A percentile compares a stretch with the other conserved stretches of the same genome.
These are phyloP conservation scores for Erysimum cheiri DNA, from an alignment of 441 rosid genomes.

Conservation along the genomic window DNA sequence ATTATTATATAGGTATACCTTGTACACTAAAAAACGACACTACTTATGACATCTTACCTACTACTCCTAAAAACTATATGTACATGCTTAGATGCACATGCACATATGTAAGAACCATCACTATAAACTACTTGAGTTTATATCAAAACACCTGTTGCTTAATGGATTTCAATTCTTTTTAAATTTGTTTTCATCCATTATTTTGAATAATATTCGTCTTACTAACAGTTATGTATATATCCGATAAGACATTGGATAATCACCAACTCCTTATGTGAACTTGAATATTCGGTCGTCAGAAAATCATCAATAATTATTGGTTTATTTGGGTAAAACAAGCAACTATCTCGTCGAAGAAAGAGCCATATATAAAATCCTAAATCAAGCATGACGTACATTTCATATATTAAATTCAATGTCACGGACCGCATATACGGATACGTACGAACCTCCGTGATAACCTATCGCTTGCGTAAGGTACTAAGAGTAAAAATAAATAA, in stretches of 20 bases:
- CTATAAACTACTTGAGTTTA: background rate
- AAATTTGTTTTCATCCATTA: slow-evolving; percentile 19
- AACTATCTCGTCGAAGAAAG: slow-evolving; percentile 24
- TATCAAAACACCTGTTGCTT: slow-evolving; percentile 14
- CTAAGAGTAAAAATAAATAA: background rate
- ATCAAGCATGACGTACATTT: slow-evolving; percentile 18
- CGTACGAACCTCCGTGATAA: slow-evolving; percentile 42
- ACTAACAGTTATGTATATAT: slow-evolving; percentile 2
- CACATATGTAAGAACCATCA: slow-evolving; percentile 10
- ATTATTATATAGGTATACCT: slow-evolving; percentile 19
- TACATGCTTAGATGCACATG: slow-evolving; percentile 25
- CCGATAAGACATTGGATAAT: slow-evolving; percentile 27
- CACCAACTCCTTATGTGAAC: slow-evolving; percentile 18
- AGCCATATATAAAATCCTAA: background rate
- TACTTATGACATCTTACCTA: slow-evolving; percentile 37
- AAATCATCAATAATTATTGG: slow-evolving; percentile 10
- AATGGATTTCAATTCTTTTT: too few relatives aligned
- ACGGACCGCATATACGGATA: slow-evolving; percentile 28
- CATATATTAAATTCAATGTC: slow-evolving; percentile 14
- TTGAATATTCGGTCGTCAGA: slow-evolving; percentile 20
- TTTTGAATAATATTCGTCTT: background rate
- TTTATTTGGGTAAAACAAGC: slow-evolving; percentile 20
- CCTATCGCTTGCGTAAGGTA: slow-evolving; percentile 38
- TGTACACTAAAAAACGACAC: slow-evolving; percentile 30
- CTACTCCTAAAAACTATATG: slow-evolving; percentile 14